A percentile compares a stretch with the other conserved stretches of the same genome.
Conservation (phyloP, 73 alveolate genomes). For the Paramecium pentaurelia region DNA sequence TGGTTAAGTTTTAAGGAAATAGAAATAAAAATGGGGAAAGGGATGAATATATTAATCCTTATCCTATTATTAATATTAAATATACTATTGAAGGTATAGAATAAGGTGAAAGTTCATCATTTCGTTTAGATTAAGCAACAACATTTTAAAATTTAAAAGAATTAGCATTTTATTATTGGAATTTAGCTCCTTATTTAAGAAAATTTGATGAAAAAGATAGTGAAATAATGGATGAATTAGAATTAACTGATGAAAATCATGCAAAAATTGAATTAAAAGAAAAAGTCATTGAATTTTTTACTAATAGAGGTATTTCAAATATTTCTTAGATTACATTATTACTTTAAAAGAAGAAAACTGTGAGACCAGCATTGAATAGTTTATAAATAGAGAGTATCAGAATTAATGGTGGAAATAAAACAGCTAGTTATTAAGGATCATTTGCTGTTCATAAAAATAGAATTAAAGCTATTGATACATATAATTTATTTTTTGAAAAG, state of each 20-base stretch:
- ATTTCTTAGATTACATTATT: not conserved
- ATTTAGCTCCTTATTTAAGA: not conserved
- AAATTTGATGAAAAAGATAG: not conserved
- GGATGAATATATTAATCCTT: slow-evolving; percentile 10
- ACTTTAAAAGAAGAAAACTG: not conserved
- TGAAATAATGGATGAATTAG: not conserved
- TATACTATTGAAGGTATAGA: not conserved
- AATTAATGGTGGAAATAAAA: not conserved
- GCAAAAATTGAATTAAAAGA: not conserved
- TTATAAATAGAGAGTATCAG: slow-evolving; percentile 2
- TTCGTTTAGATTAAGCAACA: not conserved
- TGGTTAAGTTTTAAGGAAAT: not conserved
- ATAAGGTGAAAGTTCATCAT: not conserved
- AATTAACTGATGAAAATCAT: slow-evolving; percentile 24
- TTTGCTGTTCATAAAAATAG: slow-evolving; percentile 19
- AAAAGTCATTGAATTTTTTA: not conserved
- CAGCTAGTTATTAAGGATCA: not conserved
- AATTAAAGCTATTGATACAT: not conserved
- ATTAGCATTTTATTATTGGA: slow-evolving; percentile 24
- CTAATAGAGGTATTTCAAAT: not conserved
- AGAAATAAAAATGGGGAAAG: not conserved
- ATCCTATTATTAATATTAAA: slow-evolving; percentile 30
- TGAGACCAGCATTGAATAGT: not conserved
- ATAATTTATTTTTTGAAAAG: not conserved
- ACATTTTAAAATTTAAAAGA: not conserved